phyloP scores from a whole-genome alignment of 2,329 filamentous ascomycete species.

The Mycogone perniciosa region DNA sequence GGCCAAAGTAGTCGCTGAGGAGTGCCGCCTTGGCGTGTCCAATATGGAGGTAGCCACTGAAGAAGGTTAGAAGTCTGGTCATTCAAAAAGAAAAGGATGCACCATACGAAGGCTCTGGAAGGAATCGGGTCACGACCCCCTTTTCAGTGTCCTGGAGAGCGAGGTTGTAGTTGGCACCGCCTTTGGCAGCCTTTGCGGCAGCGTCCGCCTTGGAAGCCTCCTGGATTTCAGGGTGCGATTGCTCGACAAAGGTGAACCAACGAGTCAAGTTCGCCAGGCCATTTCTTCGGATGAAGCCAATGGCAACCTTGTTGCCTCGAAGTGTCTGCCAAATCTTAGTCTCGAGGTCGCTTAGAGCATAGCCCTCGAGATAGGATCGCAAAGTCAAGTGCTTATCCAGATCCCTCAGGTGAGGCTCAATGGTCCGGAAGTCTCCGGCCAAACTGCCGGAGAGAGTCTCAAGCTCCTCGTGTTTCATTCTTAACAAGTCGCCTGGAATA shows the following conservation, averaged over 20 bases:
- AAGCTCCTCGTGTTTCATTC: conserved; percentile 54
- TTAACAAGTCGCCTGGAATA: conserved; percentile 15
- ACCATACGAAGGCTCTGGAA: conserved; percentile 81
- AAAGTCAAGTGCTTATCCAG: conserved; percentile 85
- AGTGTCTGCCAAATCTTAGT: conserved; percentile 77
- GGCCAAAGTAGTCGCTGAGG: conserved; percentile 94
- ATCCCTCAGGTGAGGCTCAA: conserved; percentile 66
- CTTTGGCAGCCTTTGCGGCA: conserved; percentile 66
- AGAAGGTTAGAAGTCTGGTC: conserved; percentile 14
- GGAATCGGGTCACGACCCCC: conserved; percentile 86
- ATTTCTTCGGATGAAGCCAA: conserved; percentile 73
- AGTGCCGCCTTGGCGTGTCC: conserved; percentile 92
- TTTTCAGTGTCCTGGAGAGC: conserved; percentile 77
- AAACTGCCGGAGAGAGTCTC: conserved; percentile 45
- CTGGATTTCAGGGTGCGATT: conserved; percentile 70
- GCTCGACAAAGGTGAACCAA: conserved; percentile 85
- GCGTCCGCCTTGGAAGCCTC: conserved; percentile 64
- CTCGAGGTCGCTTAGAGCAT: conserved; percentile 70
- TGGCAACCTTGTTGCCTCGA: conserved; percentile 76
- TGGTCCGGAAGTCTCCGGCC: conserved; percentile 70
- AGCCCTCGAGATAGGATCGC: conserved; percentile 79
- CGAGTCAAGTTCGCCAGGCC: conserved; percentile 69
- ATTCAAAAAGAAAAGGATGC: not conserved
- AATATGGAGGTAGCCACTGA: conserved; percentile 80
- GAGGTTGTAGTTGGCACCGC: conserved; percentile 84